Percentiles rank a stretch among this genome's conserved stretches.
Evolutionary conservation across 805 yeast genomes (phyloP).

Genomic region (Candida ulmi): DNA sequence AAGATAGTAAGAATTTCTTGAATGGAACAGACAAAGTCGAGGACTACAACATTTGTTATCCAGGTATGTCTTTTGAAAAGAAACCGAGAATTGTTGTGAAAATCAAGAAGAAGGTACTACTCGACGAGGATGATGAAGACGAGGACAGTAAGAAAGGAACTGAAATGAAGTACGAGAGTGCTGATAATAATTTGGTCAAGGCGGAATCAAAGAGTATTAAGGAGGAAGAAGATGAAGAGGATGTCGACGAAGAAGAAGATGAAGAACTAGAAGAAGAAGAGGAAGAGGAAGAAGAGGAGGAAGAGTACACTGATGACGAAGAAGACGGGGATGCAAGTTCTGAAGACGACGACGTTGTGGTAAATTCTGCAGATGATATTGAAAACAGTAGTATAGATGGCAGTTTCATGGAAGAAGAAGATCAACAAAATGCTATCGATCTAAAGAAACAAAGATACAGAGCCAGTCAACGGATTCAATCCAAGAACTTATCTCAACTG

Average conservation of each 20-base stretch:
- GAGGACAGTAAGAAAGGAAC: slow-evolving; percentile 13
- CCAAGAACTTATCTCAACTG: slow-evolving; percentile 19
- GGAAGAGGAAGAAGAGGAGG: slow-evolving; percentile 16
- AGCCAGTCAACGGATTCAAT: slow-evolving; percentile 17
- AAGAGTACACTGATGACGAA: slow-evolving; percentile 16
- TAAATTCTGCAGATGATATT: slow-evolving; percentile 11
- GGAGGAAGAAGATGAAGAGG: no score
- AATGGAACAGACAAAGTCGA: slow-evolving; percentile 6
- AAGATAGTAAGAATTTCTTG: background rate
- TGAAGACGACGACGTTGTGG: slow-evolving; percentile 1
- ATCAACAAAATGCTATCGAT: slow-evolving; percentile 16
- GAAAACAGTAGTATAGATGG: slow-evolving; percentile 1
- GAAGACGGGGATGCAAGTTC: slow-evolving; percentile 13
- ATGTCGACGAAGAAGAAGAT: slow-evolving; percentile 29
- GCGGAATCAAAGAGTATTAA: no score
- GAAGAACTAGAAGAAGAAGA: slow-evolving; percentile 6
- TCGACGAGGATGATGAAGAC: slow-evolving; percentile 16
- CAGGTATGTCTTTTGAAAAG: slow-evolving; percentile 28
- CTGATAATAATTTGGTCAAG: no score
- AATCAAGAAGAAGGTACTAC: slow-evolving; percentile 12
- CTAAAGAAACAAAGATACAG: slow-evolving; percentile 13
- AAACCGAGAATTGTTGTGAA: background rate
- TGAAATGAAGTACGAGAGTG: slow-evolving; percentile 1
- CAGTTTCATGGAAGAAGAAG: slow-evolving; percentile 13
- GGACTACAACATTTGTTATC: slow-evolving; percentile 29